Percentiles rank a stretch among this genome's conserved stretches.
phyloP scores from a whole-genome alignment of 164 flowering plant genomes.

The Annona squamosa region DNA sequence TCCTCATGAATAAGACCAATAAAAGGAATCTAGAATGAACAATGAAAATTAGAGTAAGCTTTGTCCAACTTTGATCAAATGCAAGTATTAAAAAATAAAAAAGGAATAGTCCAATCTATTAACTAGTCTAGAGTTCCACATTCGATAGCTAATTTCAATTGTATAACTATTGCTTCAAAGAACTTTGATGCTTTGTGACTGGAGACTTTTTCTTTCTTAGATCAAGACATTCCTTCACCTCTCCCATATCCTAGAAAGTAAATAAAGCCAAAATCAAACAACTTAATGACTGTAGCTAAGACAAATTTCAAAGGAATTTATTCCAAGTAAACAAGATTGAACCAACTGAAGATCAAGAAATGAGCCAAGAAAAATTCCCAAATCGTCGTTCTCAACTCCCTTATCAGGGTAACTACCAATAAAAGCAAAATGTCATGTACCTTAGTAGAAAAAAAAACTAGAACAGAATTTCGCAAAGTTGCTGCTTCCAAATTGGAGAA shows the following conservation, averaged over 20 bases:
- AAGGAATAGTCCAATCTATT: too few species aligned
- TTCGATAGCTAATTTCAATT: slow-evolving; percentile 2
- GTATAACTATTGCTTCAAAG: slow-evolving; percentile 80
- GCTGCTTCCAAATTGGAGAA: too few species aligned
- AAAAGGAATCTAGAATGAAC: too few species aligned
- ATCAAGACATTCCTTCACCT: slow-evolving; percentile 16
- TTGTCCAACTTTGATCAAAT: too few species aligned
- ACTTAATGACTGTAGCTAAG: background rate
- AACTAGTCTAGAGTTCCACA: too few species aligned
- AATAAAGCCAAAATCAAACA: slow-evolving; percentile 13
- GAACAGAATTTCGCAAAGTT: too few species aligned
- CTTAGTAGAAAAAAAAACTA: background rate
- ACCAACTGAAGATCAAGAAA: slow-evolving; percentile 25
- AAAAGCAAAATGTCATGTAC: slow-evolving; percentile 3
- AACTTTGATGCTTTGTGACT: slow-evolving; percentile 30
- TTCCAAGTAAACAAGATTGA: slow-evolving; percentile 5
- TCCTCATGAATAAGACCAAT: too few species aligned
- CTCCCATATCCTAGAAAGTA: slow-evolving; percentile 42
- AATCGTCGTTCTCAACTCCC: slow-evolving; percentile 21
- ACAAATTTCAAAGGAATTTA: background rate
- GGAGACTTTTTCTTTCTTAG: slow-evolving; percentile 35
- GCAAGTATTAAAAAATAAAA: too few species aligned
- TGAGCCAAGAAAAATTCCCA: slow-evolving; percentile 15
- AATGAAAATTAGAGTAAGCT: too few species aligned
- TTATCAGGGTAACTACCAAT: slow-evolving; percentile 33